Evolutionary conservation across 257 asterid genomes (phyloP), one percentile per base, ranked within the genome.

Genomic region (Paulownia fortunei): DNA sequence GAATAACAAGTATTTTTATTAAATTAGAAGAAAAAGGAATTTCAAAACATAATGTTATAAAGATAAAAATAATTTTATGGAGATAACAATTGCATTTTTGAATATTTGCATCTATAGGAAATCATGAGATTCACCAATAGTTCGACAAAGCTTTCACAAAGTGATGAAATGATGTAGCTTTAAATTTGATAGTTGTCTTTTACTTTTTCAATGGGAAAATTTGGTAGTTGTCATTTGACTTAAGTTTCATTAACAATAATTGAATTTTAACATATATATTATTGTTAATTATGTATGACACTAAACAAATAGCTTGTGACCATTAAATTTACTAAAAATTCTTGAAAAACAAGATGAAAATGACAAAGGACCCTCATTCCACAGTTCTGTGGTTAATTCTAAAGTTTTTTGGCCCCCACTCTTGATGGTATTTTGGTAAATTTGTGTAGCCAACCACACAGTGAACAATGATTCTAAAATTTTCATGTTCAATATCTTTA

Each of bases 71-170:
- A 23, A 1, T 1, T 8, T 8, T 26, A 8, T 18, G 18, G 5
- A 51, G 13, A 51, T 11, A 34, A 19, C 21, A 9, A 5, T 37
- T 5, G 24, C 3, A 18, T 41, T 54, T n/a, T 3, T 34, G 21
- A 55, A 59, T 56, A 73, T 15, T 59, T 16, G 21, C 55, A 34
- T 72, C 16, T 30, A 5, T 21, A 4, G 75, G 47, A 68, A 77
- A 77, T 77, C 56, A 77, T 69, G 73, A 49, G 46, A 19, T 69
- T 60, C 66, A 70, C 26, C 65, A 59, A 70, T n/a, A 56, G 23
- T 11, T 77, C 0, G 44, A 52, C 8, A 12, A 23, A 4, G 13
- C 8, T n/a, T 2, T 16, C 18, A 18, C 12, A 19, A 41, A 46
- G 21, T 65, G 13, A 32, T 34, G 42, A n/a, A 54, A 21, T 76